phyloP scores from a whole-genome alignment of 116 monocot species.

The Papilionanthe hybrid region DNA sequence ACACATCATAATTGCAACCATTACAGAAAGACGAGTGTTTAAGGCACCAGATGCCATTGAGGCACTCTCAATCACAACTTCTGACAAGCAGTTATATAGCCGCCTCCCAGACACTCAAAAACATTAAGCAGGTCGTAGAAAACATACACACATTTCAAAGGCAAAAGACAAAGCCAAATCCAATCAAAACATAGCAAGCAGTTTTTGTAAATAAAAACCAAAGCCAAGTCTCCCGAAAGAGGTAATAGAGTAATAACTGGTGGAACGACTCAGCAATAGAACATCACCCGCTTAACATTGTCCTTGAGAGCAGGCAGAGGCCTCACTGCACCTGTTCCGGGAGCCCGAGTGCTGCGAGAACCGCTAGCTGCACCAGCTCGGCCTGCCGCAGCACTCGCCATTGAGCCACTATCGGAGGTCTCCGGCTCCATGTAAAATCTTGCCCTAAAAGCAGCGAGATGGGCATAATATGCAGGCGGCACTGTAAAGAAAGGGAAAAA shows the following conservation, averaged over 20 bases:
- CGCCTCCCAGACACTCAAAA: no score
- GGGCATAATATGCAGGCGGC: conserved; percentile 80
- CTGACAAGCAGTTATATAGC: no score
- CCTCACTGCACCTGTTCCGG: conserved; percentile 39
- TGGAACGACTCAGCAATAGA: not conserved
- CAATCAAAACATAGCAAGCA: no score
- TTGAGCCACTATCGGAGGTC: conserved; percentile 65
- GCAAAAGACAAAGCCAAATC: no score
- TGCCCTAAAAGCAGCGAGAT: conserved; percentile 78
- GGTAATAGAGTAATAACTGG: not conserved
- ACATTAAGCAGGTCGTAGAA: no score
- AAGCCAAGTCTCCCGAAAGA: no score
- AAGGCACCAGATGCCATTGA: no score
- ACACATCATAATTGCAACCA: no score
- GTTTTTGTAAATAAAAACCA: no score
- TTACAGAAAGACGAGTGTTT: no score
- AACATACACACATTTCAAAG: no score
- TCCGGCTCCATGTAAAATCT: conserved; percentile 83
- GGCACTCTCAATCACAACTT: no score
- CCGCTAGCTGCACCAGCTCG: conserved; percentile 16
- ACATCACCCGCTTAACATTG: conserved; percentile 87
- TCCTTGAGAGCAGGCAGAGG: conserved; percentile 80
- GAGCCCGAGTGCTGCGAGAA: conserved; percentile 24
- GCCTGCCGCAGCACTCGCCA: conserved; percentile 39
- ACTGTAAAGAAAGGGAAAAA: conserved; percentile 15